These are phyloP conservation scores for Pterocarpus santalinus DNA, from an alignment of 306 rosid genomes.

Conservation along the genomic window DNA sequence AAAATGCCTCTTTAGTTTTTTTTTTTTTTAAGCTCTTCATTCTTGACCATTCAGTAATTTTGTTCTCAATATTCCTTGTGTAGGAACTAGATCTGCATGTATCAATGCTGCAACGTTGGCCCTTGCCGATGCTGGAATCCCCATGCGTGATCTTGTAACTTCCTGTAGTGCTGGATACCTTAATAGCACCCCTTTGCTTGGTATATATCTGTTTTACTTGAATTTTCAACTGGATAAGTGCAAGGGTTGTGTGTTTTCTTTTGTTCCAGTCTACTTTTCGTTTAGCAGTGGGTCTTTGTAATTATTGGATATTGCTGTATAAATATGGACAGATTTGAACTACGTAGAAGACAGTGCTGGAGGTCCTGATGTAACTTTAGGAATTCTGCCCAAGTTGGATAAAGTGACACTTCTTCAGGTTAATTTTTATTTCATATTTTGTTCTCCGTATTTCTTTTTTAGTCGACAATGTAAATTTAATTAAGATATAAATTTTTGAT, in stretches of 20 bases:
- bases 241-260: constrained; percentile 24
- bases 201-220: constrained; percentile 52
- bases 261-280: constrained; percentile 2
- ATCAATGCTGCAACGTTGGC: constrained; percentile 97
- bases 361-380: constrained; percentile 93
- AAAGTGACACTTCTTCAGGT: constrained; percentile 95
- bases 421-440: constrained; percentile 33
- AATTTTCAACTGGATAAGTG: constrained; percentile 15
- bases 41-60: constrained; percentile 9
- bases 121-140: constrained; percentile 96
- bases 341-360: constrained; percentile 97
- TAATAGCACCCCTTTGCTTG: constrained; percentile 83
- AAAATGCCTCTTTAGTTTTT: constrained; percentile 6
- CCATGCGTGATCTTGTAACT: constrained; percentile 92
- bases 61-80: constrained; percentile 36
- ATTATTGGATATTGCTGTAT: constrained; percentile 36
- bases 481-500: neutral
- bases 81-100: constrained; percentile 96
- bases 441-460: constrained; percentile 29
- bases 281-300: constrained; percentile 1
- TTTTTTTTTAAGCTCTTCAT: neutral
- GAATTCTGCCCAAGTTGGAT: constrained; percentile 83
- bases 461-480: constrained; percentile 8
- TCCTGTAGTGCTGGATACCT: constrained; percentile 96
- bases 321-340: constrained; percentile 74